Percentiles rank a stretch among this genome's conserved stretches.
These are phyloP conservation scores for Solanum bulbocastanum DNA, from an alignment of 257 asterid genomes.

Conservation along the genomic window DNA sequence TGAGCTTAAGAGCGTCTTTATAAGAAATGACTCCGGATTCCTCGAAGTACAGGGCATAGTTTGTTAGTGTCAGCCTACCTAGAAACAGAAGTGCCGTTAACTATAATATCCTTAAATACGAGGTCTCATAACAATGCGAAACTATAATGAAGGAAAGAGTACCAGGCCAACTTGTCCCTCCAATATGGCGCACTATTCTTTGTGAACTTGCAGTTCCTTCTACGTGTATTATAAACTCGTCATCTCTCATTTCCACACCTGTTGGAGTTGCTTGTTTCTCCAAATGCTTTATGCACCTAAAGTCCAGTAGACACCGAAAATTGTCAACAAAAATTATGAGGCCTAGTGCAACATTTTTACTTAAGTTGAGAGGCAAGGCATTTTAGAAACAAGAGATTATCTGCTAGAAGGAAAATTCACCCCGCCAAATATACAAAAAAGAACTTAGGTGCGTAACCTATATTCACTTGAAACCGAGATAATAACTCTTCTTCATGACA, in stretches of 20 bases:
- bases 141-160: neutral
- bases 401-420: neutral
- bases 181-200: conserved; percentile 86
- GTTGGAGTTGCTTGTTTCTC: conserved; percentile 60
- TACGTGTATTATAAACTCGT: conserved; percentile 75
- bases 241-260: conserved; percentile 49
- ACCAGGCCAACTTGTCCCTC: conserved; percentile 99
- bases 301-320: neutral
- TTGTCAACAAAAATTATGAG: neutral
- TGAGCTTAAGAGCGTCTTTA: conserved; percentile 64
- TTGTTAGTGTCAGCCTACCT: conserved; percentile 89
- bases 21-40: conserved; percentile 59
- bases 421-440: no score
- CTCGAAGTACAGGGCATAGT: conserved; percentile 87
- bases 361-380: neutral
- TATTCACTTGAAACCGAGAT: no score
- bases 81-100: neutral
- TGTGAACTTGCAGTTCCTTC: conserved; percentile 80
- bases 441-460: no score
- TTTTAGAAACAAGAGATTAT: neutral
- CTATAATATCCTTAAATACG: neutral
- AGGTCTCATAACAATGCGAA: neutral
- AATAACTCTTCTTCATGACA: no score
- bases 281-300: conserved; percentile 63
- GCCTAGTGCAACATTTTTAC: neutral